phyloP scores from a whole-genome alignment of 1,284 basidiomycete species.

The Acaromyces ingoldii region DNA sequence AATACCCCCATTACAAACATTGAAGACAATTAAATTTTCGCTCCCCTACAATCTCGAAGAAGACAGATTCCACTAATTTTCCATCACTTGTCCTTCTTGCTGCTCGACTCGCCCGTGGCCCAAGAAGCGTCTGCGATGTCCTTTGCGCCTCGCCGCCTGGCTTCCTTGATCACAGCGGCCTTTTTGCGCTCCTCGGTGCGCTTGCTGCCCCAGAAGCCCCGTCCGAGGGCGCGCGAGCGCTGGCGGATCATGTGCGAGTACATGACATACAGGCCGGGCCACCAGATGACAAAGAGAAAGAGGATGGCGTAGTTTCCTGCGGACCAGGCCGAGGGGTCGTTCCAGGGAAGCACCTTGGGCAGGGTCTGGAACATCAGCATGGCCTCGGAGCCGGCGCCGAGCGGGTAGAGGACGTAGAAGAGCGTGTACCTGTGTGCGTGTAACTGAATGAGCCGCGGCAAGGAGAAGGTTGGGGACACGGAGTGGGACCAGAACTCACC shows the following conservation, averaged over 20 bases:
- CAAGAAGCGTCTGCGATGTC: background rate
- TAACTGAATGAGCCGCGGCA: background rate
- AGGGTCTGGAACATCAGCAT: conserved; percentile 75
- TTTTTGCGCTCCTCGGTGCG: conserved; percentile 4
- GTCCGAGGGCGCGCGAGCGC: conserved; percentile 69
- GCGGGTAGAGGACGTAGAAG: conserved; percentile 86
- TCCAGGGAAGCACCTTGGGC: conserved; percentile 53
- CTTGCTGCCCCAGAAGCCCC: conserved; percentile 46
- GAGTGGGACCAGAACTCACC: conserved; percentile 11
- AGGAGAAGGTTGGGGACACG: background rate
- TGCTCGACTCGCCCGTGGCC: background rate
- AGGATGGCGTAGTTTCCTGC: conserved; percentile 54
- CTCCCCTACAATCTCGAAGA: too few relatives aligned
- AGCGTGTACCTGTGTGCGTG: conserved; percentile 69
- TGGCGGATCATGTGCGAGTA: conserved; percentile 85
- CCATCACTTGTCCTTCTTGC: background rate
- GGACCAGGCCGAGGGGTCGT: conserved; percentile 23
- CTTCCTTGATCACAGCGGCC: background rate
- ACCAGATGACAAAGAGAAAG: conserved; percentile 75
- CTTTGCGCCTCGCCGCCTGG: conserved; percentile 1
- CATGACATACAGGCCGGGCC: conserved; percentile 82
- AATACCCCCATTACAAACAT: too few relatives aligned
- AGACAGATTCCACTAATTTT: too few relatives aligned
- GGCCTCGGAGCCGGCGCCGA: conserved; percentile 86
- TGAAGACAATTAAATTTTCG: too few relatives aligned